Evolutionary conservation across 179 eudicot genomes (phyloP).

Genomic region (Carnegiea gigantea): DNA sequence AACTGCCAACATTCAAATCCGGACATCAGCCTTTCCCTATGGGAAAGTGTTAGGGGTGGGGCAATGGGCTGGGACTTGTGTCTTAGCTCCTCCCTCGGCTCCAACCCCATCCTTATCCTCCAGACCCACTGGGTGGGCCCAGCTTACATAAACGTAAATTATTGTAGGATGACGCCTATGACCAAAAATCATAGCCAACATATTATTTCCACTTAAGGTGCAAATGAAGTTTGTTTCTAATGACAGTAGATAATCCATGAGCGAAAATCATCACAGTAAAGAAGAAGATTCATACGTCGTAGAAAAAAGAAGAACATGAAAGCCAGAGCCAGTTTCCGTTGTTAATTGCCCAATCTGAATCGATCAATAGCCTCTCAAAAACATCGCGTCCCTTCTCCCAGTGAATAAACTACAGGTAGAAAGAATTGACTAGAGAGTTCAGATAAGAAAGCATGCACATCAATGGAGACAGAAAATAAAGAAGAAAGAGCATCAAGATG

Average conservation of each 20-base stretch:
- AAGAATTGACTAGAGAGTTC: neutral
- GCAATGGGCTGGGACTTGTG: too few relatives aligned
- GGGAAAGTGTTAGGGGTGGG: too few relatives aligned
- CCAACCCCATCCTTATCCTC: too few relatives aligned
- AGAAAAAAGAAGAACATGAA: conserved; percentile 89
- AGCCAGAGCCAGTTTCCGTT: conserved; percentile 97
- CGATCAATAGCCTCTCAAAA: conserved; percentile 86
- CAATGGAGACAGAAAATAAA: neutral
- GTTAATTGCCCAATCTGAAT: conserved; percentile 90
- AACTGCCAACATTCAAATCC: too few relatives aligned
- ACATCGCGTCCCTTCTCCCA: conserved; percentile 99
- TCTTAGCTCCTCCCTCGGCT: too few relatives aligned
- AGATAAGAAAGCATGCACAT: too few relatives aligned
- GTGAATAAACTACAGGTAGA: conserved; percentile 61
- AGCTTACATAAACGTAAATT: too few relatives aligned
- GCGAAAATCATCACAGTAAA: neutral
- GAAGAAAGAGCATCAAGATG: neutral
- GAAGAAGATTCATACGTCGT: conserved; percentile 54
- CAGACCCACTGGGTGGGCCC: too few relatives aligned
- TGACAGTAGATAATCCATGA: neutral
- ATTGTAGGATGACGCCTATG: too few relatives aligned
- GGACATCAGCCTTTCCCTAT: too few relatives aligned
- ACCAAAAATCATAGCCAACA: neutral
- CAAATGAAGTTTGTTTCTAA: neutral
- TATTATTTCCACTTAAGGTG: neutral